These are phyloP conservation scores for Tulasnella sp. DNA, from an alignment of 768 basidiomycete species.

Conservation along the genomic window DNA sequence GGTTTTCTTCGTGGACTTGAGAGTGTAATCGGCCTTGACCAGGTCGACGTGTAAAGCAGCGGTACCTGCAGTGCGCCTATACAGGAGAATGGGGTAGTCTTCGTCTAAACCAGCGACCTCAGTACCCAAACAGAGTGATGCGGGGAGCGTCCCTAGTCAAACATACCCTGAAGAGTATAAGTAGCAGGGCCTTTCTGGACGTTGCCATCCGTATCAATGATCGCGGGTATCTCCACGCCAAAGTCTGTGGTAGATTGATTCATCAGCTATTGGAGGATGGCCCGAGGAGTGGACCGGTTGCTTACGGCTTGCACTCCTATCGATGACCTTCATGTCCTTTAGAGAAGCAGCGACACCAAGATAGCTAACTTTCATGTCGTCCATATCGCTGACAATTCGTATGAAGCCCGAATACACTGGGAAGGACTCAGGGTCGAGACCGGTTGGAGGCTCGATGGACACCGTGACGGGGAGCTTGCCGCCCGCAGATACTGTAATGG, in stretches of 20 bases:
- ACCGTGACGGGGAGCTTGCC: slow-evolving; percentile 44
- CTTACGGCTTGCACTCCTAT: slow-evolving; percentile 40
- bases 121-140: neutral
- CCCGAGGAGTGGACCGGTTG: neutral
- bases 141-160: neutral
- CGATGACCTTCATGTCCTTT: slow-evolving; percentile 50
- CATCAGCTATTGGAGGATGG: neutral
- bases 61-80: slow-evolving; percentile 28
- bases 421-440: slow-evolving; percentile 45
- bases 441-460: slow-evolving; percentile 47
- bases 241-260: neutral
- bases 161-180: slow-evolving; percentile 14
- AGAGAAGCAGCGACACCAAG: slow-evolving; percentile 47
- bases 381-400: slow-evolving; percentile 39
- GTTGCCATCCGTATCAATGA: slow-evolving; percentile 12
- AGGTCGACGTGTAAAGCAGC: slow-evolving; percentile 26
- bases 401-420: slow-evolving; percentile 63
- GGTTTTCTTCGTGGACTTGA: neutral
- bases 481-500: slow-evolving; percentile 48
- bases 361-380: slow-evolving; percentile 39
- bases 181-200: neutral
- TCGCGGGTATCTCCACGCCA: neutral
- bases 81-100: slow-evolving; percentile 14
- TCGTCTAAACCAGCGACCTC: neutral
- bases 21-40: slow-evolving; percentile 5